Base-by-base conservation (phyloP, 2,329 filamentous ascomycete genomes). In the Penicillium sp. region DNA sequence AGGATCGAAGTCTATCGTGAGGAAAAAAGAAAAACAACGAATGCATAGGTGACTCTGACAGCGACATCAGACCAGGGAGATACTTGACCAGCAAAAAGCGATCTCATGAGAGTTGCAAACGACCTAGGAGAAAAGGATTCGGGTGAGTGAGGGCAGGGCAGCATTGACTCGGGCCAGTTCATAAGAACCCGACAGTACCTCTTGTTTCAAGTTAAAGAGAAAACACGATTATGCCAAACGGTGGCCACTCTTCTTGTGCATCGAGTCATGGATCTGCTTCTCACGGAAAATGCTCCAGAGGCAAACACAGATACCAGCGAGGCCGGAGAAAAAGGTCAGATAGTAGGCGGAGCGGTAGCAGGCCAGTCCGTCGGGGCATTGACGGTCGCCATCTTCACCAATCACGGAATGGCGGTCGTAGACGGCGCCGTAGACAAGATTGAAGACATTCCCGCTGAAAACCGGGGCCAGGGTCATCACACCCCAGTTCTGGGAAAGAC, bases 401-500 rank as follows among this genome's bases (percentile, higher is more conserved):
- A 89, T 73, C 29, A 84, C 72, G 20, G 86, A 91, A 68, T 96
- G 90, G 7, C 75, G 73, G 66, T 98, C 93, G 60, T 89, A 95
- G 0, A 95, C 83, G 13, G 69, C 73, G 42, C 93, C 93, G 66
- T 97, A 98, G 50, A 93, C 83, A 1, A 96, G 73, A 66, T 97
- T 98, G 78, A 95, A 97, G 20, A 95, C 70, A 61, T 97, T 95
- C 43, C 89, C 91, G 7, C 86, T 90, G 25, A 95, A 71, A 2
- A 95, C 89, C 0, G 92, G 91, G 2, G 89, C 86, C 42, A 96
- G 76, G 0, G 89, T 96, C 84, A 98, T 95, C 61, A 87, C 86
- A 12, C 93, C 93, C 92, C 93, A 98, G 65, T 97, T 98, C 66
- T 95, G 89, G 47, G 87, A 90, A 41, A 98, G 77, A 1, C 91